phyloP scores from a whole-genome alignment of 1,139 yeast species.

The Blastobotrys serpentis region DNA sequence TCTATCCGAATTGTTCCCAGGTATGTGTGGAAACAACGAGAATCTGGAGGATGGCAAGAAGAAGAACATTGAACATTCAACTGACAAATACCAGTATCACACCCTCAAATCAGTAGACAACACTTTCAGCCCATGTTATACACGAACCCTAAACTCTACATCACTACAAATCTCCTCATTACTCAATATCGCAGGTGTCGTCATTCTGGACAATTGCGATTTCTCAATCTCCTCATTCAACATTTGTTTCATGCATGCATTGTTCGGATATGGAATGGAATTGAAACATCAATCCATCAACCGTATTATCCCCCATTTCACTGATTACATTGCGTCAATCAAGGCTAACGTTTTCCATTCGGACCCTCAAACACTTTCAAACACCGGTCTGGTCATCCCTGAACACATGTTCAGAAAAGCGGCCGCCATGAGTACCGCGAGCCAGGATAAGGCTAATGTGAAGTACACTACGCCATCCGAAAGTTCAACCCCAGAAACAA shows the following conservation, averaged over 20 bases:
- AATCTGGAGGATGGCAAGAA: background rate
- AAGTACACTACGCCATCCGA: constrained; percentile 7
- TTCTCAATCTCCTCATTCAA: constrained; percentile 63
- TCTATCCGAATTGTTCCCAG: constrained; percentile 1
- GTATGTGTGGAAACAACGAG: background rate
- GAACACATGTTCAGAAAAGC: constrained; percentile 82
- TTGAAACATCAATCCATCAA: constrained; percentile 54
- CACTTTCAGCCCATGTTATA: constrained; percentile 6
- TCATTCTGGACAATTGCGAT: constrained; percentile 57
- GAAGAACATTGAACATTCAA: background rate
- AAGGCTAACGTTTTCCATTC: constrained; percentile 35
- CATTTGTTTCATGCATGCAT: constrained; percentile 70
- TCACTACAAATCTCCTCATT: constrained; percentile 42
- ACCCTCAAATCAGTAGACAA: constrained; percentile 3
- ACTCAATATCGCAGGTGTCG: constrained; percentile 86
- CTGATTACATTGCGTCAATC: constrained; percentile 52
- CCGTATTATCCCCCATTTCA: constrained; percentile 64
- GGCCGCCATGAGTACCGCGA: constrained; percentile 29
- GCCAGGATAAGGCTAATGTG: constrained; percentile 1
- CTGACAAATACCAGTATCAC: background rate
- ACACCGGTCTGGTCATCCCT: constrained; percentile 66
- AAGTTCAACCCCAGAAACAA: constrained; percentile 10
- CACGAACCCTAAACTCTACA: background rate
- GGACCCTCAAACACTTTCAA: constrained; percentile 22
- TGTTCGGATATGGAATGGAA: constrained; percentile 62